Evolutionary conservation across 192 early-diverging fungal species (phyloP).

Genomic region (Umbelopsis sp.): DNA sequence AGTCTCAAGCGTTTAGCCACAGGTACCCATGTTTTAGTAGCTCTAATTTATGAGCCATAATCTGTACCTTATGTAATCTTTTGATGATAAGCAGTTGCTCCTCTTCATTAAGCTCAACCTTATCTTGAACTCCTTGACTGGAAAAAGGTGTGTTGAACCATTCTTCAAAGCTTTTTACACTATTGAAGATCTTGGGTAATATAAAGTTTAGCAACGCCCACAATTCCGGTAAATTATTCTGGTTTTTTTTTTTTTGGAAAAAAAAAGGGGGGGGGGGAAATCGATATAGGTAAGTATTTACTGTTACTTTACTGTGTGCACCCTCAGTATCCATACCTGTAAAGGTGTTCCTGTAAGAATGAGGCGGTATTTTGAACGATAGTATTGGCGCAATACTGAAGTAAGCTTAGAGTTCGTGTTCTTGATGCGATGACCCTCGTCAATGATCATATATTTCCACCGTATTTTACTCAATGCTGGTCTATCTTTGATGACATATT

Average conservation of each 20-base stretch:
- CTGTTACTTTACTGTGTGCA: no score
- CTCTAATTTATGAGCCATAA: not conserved
- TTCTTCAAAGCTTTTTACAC: constrained; percentile 96
- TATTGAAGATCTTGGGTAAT: constrained; percentile 94
- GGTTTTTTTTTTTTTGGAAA: no score
- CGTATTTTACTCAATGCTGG: constrained; percentile 83
- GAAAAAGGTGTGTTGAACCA: constrained; percentile 99
- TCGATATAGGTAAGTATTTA: no score
- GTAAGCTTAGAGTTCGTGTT: constrained; percentile 91
- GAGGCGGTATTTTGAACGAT: constrained; percentile 87
- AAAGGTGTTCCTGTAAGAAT: constrained; percentile 98
- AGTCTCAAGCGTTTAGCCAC: not conserved
- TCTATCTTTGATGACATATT: constrained; percentile 94
- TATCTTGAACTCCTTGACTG: constrained; percentile 78
- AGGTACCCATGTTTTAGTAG: not conserved
- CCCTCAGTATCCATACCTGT: constrained; percentile 66
- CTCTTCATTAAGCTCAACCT: constrained; percentile 97
- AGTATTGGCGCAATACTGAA: constrained; percentile 81
- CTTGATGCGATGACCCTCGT: constrained; percentile 99
- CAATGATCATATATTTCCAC: constrained; percentile 99
- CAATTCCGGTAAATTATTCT: constrained; percentile 97
- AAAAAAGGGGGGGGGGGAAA: constrained; percentile 19
- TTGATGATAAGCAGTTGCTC: constrained; percentile 95
- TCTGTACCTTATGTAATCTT: constrained; percentile 86
- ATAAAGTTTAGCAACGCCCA: constrained; percentile 98